These are phyloP conservation scores for Moesziomyces sp. DNA, from an alignment of 1,284 basidiomycete genomes.

Conservation along the genomic window DNA sequence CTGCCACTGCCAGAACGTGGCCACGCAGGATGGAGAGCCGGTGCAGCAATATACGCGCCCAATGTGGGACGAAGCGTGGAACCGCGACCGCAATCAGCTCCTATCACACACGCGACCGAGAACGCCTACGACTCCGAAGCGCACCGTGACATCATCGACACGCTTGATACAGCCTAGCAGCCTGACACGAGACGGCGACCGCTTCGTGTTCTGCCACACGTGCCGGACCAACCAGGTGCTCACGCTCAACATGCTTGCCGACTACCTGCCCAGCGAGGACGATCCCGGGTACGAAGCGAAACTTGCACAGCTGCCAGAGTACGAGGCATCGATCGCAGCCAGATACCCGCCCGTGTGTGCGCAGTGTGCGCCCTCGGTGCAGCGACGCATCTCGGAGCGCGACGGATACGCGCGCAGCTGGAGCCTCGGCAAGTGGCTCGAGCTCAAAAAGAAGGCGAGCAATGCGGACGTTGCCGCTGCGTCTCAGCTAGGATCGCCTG, in stretches of 20 bases:
- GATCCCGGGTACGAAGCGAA: slow-evolving; percentile 39
- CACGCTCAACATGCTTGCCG: slow-evolving; percentile 55
- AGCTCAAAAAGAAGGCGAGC: slow-evolving; percentile 29
- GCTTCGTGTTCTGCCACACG: slow-evolving; percentile 53
- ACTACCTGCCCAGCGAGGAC: slow-evolving; percentile 51
- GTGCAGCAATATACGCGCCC: slow-evolving; percentile 49
- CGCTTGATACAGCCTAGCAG: background rate
- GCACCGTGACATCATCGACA: background rate
- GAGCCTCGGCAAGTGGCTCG: slow-evolving; percentile 49
- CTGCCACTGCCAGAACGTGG: slow-evolving; percentile 57
- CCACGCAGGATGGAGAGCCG: slow-evolving; percentile 25
- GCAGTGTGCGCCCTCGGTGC: slow-evolving; percentile 36
- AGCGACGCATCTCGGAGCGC: slow-evolving; percentile 28
- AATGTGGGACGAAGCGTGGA: slow-evolving; percentile 54
- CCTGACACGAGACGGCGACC: background rate
- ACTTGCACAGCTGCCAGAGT: slow-evolving; percentile 31
- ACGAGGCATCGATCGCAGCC: slow-evolving; percentile 46
- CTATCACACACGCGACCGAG: slow-evolving; percentile 22
- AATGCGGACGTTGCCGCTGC: background rate
- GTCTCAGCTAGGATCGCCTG: background rate
- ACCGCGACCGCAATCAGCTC: slow-evolving; percentile 26
- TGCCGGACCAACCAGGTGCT: slow-evolving; percentile 62
- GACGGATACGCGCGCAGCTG: slow-evolving; percentile 47
- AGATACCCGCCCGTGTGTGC: slow-evolving; percentile 55
- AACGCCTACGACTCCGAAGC: background rate